These are phyloP conservation scores for Ganoderma lucidum DNA, from an alignment of 1,284 basidiomycete genomes.

Conservation along the genomic window DNA sequence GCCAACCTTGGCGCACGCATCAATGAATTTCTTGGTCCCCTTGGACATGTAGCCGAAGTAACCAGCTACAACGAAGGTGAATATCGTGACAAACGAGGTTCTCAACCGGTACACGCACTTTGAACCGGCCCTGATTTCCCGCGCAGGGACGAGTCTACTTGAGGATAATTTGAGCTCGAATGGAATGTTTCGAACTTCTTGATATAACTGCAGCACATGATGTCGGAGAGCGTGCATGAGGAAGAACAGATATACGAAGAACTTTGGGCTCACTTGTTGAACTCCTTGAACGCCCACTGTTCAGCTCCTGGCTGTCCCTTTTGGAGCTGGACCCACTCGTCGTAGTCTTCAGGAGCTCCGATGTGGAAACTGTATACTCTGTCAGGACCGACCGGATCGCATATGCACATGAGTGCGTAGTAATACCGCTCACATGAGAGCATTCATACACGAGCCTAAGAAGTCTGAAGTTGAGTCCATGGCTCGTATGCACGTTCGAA, in stretches of 20 bases:
- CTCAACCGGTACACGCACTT: conserved; percentile 27
- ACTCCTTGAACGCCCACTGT: conserved; percentile 68
- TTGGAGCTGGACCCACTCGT: conserved; percentile 67
- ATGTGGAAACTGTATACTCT: conserved; percentile 62
- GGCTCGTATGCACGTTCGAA: neutral
- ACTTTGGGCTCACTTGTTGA: conserved; percentile 50
- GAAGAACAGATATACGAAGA: neutral
- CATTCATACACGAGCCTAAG: conserved; percentile 62
- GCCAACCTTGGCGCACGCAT: conserved; percentile 54
- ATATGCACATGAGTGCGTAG: too few species aligned
- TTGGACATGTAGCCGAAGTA: conserved; percentile 43
- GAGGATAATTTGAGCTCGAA: conserved; percentile 53
- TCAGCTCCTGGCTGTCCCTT: conserved; percentile 55
- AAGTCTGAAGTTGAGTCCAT: neutral
- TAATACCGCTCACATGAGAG: conserved; percentile 51
- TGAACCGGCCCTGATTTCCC: conserved; percentile 61
- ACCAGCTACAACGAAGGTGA: conserved; percentile 38
- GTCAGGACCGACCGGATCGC: too few species aligned
- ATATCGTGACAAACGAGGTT: neutral
- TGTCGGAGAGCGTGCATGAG: neutral
- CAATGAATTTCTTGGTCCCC: conserved; percentile 52
- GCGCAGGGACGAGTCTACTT: conserved; percentile 51
- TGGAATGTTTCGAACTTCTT: conserved; percentile 66
- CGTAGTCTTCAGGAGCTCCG: conserved; percentile 72
- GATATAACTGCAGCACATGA: conserved; percentile 55